Evolutionary conservation across 306 rosid genomes (phyloP).

Genomic region (Quercus rubra): DNA sequence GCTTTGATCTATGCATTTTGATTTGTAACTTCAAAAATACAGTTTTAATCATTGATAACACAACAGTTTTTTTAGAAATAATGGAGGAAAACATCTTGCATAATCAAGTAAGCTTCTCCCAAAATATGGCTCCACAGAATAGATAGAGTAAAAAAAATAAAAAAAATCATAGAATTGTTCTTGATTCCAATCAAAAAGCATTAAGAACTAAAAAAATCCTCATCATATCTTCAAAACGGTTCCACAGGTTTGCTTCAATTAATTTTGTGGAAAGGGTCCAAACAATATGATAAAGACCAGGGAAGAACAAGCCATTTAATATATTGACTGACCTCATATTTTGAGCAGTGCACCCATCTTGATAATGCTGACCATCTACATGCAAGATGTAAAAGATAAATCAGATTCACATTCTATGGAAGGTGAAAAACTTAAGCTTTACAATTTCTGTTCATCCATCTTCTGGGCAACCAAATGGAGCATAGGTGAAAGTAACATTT

Average conservation of each 20-base stretch:
- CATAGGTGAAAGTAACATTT: not conserved
- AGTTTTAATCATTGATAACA: not conserved
- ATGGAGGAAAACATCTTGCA: not conserved
- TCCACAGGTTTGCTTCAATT: not conserved
- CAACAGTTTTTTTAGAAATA: not conserved
- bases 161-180: not conserved
- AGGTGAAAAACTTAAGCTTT: not conserved
- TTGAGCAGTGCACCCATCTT: slow-evolving; percentile 92
- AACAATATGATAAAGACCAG: slow-evolving; percentile 12
- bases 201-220: not conserved
- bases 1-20: not conserved
- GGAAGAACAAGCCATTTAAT: slow-evolving; percentile 8
- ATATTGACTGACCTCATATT: slow-evolving; percentile 65
- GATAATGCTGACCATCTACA: slow-evolving; percentile 77
- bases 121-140: not conserved
- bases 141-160: not conserved
- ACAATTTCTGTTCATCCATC: not conserved
- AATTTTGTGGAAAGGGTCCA: slow-evolving; percentile 2
- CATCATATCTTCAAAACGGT: not conserved
- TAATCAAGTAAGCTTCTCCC: not conserved
- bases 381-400: slow-evolving; percentile 20
- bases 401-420: slow-evolving; percentile 16
- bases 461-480: not conserved
- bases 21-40: not conserved
- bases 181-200: not conserved